phyloP scores from a whole-genome alignment of 2,329 filamentous ascomycete genomes.

The Clonostachys byssicola region DNA sequence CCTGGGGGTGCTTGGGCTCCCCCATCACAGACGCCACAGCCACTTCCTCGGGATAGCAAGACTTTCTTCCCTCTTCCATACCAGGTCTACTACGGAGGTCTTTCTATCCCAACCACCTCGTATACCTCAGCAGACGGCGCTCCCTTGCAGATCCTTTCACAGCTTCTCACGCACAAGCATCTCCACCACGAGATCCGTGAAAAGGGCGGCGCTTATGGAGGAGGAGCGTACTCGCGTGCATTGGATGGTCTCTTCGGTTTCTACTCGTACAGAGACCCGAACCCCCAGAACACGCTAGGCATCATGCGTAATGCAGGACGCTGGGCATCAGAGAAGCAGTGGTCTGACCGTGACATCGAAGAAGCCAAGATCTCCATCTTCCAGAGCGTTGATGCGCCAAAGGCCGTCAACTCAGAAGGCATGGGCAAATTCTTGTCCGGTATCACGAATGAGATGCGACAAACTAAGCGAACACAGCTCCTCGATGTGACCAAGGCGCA shows the following conservation, averaged over 20 bases:
- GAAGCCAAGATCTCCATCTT: constrained; percentile 96
- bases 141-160: constrained; percentile 80
- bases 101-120: constrained; percentile 77
- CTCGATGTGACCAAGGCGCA: constrained; percentile 81
- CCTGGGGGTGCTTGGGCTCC: constrained; percentile 25
- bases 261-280: constrained; percentile 95
- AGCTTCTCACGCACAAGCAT: constrained; percentile 93
- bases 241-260: constrained; percentile 87
- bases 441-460: constrained; percentile 84
- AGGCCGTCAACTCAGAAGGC: constrained; percentile 82
- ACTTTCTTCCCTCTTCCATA: constrained; percentile 93
- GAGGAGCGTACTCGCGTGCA: constrained; percentile 77
- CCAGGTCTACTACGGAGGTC: constrained; percentile 91
- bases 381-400: constrained; percentile 84
- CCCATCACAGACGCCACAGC: constrained; percentile 16
- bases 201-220: constrained; percentile 94
- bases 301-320: constrained; percentile 80
- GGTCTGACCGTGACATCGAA: constrained; percentile 82
- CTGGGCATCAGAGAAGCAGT: constrained; percentile 78
- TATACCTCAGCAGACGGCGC: constrained; percentile 75
- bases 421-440: constrained; percentile 82
- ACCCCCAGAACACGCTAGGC: constrained; percentile 80
- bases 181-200: constrained; percentile 96
- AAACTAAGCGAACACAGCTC: constrained; percentile 75
- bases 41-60: constrained; percentile 53